Evolutionary conservation across 1,284 basidiomycete genomes (phyloP).

Genomic region (Moesziomyces antarcticus): DNA sequence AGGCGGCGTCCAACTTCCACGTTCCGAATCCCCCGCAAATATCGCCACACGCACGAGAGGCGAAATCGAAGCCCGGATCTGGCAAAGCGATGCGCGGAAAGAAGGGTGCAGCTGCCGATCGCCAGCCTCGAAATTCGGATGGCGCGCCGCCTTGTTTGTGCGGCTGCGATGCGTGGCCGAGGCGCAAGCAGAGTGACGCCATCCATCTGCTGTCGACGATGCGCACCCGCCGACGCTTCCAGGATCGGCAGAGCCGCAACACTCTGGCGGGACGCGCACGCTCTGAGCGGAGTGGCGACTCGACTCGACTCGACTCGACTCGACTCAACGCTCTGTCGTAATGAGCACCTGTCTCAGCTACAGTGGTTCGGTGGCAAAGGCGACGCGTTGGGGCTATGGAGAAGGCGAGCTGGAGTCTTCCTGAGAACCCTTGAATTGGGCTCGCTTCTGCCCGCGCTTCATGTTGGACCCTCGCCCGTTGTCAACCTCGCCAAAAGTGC

Average conservation of each 20-base stretch:
- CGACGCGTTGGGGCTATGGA: too few species aligned
- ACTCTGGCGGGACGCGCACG: too few species aligned
- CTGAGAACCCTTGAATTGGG: background rate
- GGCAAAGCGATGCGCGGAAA: background rate
- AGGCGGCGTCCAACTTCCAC: background rate
- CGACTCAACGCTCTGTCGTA: too few species aligned
- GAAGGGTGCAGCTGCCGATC: constrained; percentile 14
- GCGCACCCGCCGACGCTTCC: constrained; percentile 9
- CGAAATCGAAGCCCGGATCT: background rate
- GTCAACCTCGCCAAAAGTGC: too few species aligned
- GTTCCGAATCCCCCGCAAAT: background rate
- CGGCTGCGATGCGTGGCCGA: background rate
- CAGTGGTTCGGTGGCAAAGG: too few species aligned
- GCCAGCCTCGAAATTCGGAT: constrained; percentile 3
- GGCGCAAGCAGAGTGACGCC: constrained; percentile 21
- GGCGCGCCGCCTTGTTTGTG: too few species aligned
- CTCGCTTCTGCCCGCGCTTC: background rate
- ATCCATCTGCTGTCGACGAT: constrained; percentile 15
- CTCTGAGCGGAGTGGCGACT: too few species aligned
- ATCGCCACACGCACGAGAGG: constrained; percentile 8
- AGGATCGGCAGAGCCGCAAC: constrained; percentile 10
- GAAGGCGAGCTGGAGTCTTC: background rate
- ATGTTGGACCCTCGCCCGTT: background rate
- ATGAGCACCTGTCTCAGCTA: background rate
- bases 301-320: too few species aligned